Evolutionary conservation across 345 rosid genomes (phyloP).

Genomic region (Ailanthus altissimus): DNA sequence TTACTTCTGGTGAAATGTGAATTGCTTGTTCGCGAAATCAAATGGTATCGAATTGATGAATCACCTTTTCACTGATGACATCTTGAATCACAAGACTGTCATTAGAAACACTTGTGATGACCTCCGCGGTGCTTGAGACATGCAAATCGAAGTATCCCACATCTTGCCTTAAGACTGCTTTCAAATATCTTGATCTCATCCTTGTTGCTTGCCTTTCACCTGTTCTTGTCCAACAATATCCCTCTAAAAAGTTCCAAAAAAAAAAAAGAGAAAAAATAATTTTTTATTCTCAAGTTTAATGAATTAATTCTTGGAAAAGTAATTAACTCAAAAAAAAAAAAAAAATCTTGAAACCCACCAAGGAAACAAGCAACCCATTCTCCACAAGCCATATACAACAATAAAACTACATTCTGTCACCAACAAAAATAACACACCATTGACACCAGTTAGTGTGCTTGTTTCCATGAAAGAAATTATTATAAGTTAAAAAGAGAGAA

Average conservation of each 20-base stretch:
- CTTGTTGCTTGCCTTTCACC: slow-evolving; percentile 84
- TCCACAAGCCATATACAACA: slow-evolving; percentile 74
- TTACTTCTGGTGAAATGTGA: no score
- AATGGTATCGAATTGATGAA: not conserved
- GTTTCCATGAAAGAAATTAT: not conserved
- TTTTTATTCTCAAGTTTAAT: no score
- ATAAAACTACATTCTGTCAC: slow-evolving; percentile 63
- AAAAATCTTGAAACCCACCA: slow-evolving; percentile 39
- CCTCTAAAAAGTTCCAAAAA: slow-evolving; percentile 46
- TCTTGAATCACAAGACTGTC: slow-evolving; percentile 84
- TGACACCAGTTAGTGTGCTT: not conserved
- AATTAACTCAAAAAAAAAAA: no score
- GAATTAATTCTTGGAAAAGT: not conserved
- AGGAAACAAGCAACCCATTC: slow-evolving; percentile 73
- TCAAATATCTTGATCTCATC: slow-evolving; percentile 74
- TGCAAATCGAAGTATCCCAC: slow-evolving; percentile 82
- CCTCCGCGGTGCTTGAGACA: slow-evolving; percentile 72
- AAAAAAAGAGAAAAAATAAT: no score
- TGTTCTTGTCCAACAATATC: slow-evolving; percentile 90
- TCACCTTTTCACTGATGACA: slow-evolving; percentile 81
- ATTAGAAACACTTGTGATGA: slow-evolving; percentile 73
- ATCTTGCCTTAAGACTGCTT: slow-evolving; percentile 84
- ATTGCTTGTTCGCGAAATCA: no score
- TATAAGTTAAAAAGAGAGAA: not conserved
- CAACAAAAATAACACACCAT: slow-evolving; percentile 6